Percentiles rank a stretch among this genome's conserved stretches.
phyloP scores from a whole-genome alignment of 2,329 filamentous ascomycete species.

The Sordariomycetes sp. region DNA sequence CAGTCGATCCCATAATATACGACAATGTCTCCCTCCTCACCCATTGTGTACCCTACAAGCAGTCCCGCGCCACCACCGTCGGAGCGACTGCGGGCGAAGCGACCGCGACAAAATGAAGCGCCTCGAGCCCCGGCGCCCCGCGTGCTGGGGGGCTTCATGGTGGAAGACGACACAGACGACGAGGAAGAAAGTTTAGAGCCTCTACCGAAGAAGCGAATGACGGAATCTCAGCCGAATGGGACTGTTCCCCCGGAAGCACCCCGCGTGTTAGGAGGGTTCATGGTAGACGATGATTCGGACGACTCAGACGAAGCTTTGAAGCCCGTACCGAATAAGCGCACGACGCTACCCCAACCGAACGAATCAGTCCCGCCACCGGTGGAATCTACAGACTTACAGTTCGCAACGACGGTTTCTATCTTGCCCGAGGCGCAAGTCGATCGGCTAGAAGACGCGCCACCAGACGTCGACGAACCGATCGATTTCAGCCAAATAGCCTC shows the following conservation, averaged over 20 bases:
- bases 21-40: constrained; percentile 6
- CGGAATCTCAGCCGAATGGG: not conserved
- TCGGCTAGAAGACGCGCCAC: not conserved
- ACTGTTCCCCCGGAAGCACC: not conserved
- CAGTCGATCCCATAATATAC: not conserved
- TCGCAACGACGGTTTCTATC: not conserved
- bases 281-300: not conserved
- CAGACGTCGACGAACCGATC: not conserved
- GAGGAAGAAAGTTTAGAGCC: constrained; percentile 1
- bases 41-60: constrained; percentile 8
- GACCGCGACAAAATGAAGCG: constrained; percentile 6
- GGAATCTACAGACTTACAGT: not conserved
- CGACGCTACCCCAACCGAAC: not conserved
- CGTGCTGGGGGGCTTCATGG: constrained; percentile 7
- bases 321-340: not conserved
- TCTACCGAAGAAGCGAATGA: not conserved
- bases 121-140: not conserved
- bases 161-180: constrained; percentile 6
- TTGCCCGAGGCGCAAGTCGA: not conserved
- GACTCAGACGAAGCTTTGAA: not conserved
- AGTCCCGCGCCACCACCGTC: constrained; percentile 4
- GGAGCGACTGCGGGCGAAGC: constrained; percentile 7
- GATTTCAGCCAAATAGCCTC: not conserved
- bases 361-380: not conserved
- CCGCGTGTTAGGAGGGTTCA: constrained; percentile 7